These are phyloP conservation scores for Parsonsia alboflavescens DNA, from an alignment of 257 asterid genomes.

Conservation along the genomic window DNA sequence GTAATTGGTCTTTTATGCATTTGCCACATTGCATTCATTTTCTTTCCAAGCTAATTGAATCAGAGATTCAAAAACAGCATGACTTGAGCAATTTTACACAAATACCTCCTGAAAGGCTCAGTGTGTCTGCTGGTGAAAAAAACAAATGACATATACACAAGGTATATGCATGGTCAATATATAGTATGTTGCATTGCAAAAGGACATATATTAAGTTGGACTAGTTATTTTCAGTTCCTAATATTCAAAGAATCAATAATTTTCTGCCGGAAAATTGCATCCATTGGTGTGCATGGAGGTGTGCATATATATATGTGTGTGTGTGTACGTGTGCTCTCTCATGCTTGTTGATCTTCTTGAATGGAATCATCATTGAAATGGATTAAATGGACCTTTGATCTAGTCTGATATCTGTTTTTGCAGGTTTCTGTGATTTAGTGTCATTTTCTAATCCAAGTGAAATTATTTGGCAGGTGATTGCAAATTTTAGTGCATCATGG, in stretches of 20 bases:
- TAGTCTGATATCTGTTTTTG: background rate
- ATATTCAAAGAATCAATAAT: background rate
- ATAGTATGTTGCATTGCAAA: background rate
- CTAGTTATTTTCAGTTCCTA: background rate
- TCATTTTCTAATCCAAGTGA: slow-evolving; percentile 4
- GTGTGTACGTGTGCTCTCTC: too few relatives aligned
- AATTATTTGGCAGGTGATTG: slow-evolving; percentile 43
- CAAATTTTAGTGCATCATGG: slow-evolving; percentile 96
- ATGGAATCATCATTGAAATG: background rate
- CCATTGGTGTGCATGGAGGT: background rate
- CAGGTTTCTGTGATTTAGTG: background rate
- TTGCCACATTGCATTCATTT: too few relatives aligned
- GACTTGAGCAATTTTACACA: background rate
- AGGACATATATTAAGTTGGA: background rate
- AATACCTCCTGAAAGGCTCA: background rate
- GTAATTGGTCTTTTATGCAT: background rate
- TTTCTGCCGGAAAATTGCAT: background rate
- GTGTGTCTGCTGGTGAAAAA: background rate
- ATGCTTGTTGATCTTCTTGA: background rate
- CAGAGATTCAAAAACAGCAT: background rate
- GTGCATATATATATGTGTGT: too few relatives aligned
- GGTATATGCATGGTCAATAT: background rate
- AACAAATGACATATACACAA: background rate
- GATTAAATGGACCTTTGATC: background rate
- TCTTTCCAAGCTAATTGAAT: background rate